Base-by-base conservation (phyloP, 257 asterid genomes). In the Striga asiatica region DNA sequence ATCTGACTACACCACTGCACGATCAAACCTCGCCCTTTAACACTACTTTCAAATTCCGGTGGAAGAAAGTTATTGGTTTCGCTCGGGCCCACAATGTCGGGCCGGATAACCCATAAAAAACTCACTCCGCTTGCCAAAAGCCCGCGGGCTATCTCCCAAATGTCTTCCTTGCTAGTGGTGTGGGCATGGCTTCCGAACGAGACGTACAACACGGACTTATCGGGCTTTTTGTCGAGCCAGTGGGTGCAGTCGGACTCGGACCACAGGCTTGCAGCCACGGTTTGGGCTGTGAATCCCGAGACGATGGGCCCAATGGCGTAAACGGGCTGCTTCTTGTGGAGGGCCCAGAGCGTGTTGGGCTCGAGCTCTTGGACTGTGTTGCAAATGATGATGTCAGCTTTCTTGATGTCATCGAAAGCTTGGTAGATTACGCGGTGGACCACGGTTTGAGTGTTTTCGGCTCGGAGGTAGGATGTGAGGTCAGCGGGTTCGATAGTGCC, bases 161-260 rank as follows among this genome's bases (percentile, higher is more conserved):
- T 61, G 50, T 80, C 93, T 1, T 78, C 54, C 59, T 75, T 76
- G 17, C 73, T 76, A 2, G 80, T 76, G 17, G 81, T 72, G 61
- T 77, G 87, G 1, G 93, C 87, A 20, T 78, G 81, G 66, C 95
- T 82, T 0, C 95, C 95, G 22, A 85, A 85, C 0, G 95, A 85
- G 28, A 85, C 83, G 45, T 82, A 85, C 14, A 82, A 20, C 29
- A 82, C 89, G 16, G 95, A 78, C 3, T 80, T 67, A 2, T 62
- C 8, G 13, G 84, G 85, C 76, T 76, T 78, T 19, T 6, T 19
- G 58, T 78, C 58, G 42, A 85, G 88, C 93, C 93, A 85, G 1
- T 75, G 76, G 9, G 76, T 72, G 75, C 87, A 80, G 48, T 85
- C 89, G 0, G 88, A 76, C 64, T 85, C 93, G 4, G 81, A 80